Percentiles rank a stretch among this genome's conserved stretches.
Conservation (phyloP, 345 rosid species). For the Citrus sinensis region DVS_A1.0 CM039163.1:50426501-50427000, state of each 20-base stretch:
- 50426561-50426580: constrained; percentile 99
- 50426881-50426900: constrained; percentile 97
- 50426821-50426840: constrained; percentile 99
- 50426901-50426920: constrained; percentile 93
- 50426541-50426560: constrained; percentile 99
- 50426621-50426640: constrained; percentile 98
- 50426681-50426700: constrained; percentile 97
- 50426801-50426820: constrained; percentile 96
- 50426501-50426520: neutral
- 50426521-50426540: constrained; percentile 72
- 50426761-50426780: neutral
- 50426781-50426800: constrained; percentile 3
- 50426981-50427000: constrained; percentile 79
- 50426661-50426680: constrained; percentile 94
- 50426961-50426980: constrained; percentile 98
- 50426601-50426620: constrained; percentile 98
- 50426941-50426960: constrained; percentile 97
- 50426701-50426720: constrained; percentile 98
- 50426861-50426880: constrained; percentile 95
- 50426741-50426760: neutral
- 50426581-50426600: constrained; percentile 99
- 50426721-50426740: constrained; percentile 13
- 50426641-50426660: constrained; percentile 99
- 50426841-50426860: constrained; percentile 99
- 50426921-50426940: constrained; percentile 81